Evolutionary conservation across 2,329 filamentous ascomycete genomes (phyloP).

Genomic region (Volutella citrinella): DNA sequence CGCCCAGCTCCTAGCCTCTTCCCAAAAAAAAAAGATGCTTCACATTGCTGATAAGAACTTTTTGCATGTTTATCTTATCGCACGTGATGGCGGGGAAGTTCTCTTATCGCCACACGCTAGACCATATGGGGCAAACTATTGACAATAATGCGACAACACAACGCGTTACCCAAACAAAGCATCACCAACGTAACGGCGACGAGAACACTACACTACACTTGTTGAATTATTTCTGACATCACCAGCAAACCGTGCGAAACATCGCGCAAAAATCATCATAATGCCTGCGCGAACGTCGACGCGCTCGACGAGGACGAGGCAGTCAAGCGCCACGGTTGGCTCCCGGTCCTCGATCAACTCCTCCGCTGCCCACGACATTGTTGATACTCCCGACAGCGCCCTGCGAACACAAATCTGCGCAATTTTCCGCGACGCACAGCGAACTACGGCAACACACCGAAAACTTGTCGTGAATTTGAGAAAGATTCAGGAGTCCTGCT

Average conservation of each 20-base stretch:
- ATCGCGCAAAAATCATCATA: too few species aligned
- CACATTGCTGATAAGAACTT: slow-evolving; percentile 12
- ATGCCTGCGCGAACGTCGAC: slow-evolving; percentile 52
- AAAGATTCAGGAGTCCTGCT: slow-evolving; percentile 86
- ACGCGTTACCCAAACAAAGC: slow-evolving; percentile 29
- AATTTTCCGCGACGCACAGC: slow-evolving; percentile 79
- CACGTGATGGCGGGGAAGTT: slow-evolving; percentile 30
- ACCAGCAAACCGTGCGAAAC: too few species aligned
- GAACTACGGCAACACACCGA: slow-evolving; percentile 83
- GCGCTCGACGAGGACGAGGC: slow-evolving; percentile 45
- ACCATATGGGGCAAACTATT: slow-evolving; percentile 31
- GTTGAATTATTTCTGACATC: too few species aligned
- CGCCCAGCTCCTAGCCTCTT: background rate
- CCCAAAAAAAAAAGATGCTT: slow-evolving; percentile 21
- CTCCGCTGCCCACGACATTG: slow-evolving; percentile 66
- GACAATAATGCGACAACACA: slow-evolving; percentile 22
- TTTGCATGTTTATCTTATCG: slow-evolving; percentile 26
- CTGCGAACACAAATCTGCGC: slow-evolving; percentile 71
- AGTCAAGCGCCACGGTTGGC: slow-evolving; percentile 42
- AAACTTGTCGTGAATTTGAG: slow-evolving; percentile 85
- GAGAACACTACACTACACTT: slow-evolving; percentile 2
- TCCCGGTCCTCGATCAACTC: too few species aligned
- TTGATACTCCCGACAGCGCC: slow-evolving; percentile 67
- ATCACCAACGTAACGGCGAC: slow-evolving; percentile 11
- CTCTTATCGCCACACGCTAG: slow-evolving; percentile 19